Evolutionary conservation across 345 rosid genomes (phyloP), one percentile per base, ranked within the genome.

Genomic region (Hibiscus tridactylites): DNA sequence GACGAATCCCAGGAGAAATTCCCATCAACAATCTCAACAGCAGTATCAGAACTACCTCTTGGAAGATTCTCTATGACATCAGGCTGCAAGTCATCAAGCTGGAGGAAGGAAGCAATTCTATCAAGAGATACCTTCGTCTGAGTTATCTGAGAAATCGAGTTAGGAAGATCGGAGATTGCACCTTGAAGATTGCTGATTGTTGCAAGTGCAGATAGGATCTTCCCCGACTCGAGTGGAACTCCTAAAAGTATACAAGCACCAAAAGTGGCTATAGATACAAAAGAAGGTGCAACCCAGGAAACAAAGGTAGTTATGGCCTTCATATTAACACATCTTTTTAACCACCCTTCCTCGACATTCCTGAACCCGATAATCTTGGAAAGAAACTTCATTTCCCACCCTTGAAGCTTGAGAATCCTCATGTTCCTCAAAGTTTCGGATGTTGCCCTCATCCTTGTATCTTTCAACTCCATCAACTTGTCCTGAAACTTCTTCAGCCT

Each of bases 341-440:
- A 71, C 91, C 90, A 91, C 33, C 76, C 78, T 42, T 79, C 76
- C 70, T 91, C 95, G 1, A 57, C 54, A 11, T 74, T 70, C 60
- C 91, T 76, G 17, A 79, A 78, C 1, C 72, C 76, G 6, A 79
- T 67, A n/a, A 89, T 80, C 75, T 78, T 76, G 0, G 71, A 68
- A 50, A 75, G 74, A 76, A 91, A 89, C 73, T 84, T 86, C 79
- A 78, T 79, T 72, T 91, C 97, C 97, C 97, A 91, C 9, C 88
- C 86, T 4, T 91, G 92, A 66, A 91, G 83, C 78, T 91, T 91
- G 72, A 91, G 82, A 71, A 89, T 85, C 81, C 82, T 91, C 90
- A 91, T 91, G 75, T 78, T 89, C 76, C 77, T 73, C 44, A 89
- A 71, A 58, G 83, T 79, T 81, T 91, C 97, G 5, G 93, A 80